These are phyloP conservation scores for Diaporthe ampelina DNA, from an alignment of 2,329 filamentous ascomycete genomes.

Conservation along the genomic window DNA sequence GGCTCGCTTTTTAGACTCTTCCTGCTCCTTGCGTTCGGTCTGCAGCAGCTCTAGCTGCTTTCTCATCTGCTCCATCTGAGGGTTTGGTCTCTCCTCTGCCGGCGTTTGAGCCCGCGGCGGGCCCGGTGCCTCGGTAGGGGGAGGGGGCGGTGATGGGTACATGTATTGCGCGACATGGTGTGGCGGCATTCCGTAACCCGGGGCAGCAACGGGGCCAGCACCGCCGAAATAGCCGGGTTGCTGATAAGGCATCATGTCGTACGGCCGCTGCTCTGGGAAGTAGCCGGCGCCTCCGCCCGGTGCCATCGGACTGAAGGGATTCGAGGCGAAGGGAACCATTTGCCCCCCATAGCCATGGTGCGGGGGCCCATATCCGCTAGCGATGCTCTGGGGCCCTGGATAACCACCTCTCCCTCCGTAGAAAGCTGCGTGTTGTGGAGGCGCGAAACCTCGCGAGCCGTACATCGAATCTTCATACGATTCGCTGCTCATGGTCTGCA, in stretches of 20 bases:
- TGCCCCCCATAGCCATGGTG: slow-evolving; percentile 55
- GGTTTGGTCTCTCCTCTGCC: slow-evolving; percentile 56
- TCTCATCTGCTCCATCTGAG: slow-evolving; percentile 73
- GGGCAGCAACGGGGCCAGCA: slow-evolving; percentile 43
- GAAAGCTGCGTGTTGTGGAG: slow-evolving; percentile 49
- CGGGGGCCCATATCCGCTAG: slow-evolving; percentile 57
- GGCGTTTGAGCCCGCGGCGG: slow-evolving; percentile 57
- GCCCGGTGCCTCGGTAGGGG: slow-evolving; percentile 59
- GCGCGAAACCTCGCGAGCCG: slow-evolving; percentile 51
- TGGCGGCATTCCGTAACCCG: slow-evolving; percentile 49
- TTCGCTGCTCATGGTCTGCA: slow-evolving; percentile 69
- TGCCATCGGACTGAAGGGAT: slow-evolving; percentile 61
- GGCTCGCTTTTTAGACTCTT: slow-evolving; percentile 59
- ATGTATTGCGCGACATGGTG: slow-evolving; percentile 56
- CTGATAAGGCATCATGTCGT: slow-evolving; percentile 67
- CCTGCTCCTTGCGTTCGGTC: slow-evolving; percentile 59
- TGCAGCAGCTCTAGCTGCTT: slow-evolving; percentile 69
- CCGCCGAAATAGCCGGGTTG: slow-evolving; percentile 53
- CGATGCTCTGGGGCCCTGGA: slow-evolving; percentile 59
- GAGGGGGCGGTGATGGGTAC: slow-evolving; percentile 56
- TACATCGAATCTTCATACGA: slow-evolving; percentile 68
- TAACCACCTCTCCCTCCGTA: slow-evolving; percentile 54
- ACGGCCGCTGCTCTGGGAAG: slow-evolving; percentile 58
- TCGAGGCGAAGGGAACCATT: slow-evolving; percentile 63
- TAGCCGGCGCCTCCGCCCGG: slow-evolving; percentile 55